A percentile compares a stretch with the other conserved stretches of the same genome.
Evolutionary conservation across 768 basidiomycete species (phyloP).

Genomic region (Tulasnella sp.): DNA sequence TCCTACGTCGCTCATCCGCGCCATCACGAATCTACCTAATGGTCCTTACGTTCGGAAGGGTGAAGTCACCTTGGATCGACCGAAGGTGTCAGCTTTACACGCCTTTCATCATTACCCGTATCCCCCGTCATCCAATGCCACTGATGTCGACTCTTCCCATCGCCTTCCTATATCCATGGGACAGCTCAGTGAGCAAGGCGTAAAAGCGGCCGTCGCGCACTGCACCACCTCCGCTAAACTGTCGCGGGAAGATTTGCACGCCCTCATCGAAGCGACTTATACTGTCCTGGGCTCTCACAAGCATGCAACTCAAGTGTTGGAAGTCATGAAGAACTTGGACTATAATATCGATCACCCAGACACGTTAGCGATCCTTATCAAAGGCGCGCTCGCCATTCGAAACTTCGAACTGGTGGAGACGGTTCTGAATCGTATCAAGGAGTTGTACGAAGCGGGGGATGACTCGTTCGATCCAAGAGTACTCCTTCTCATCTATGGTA

Average conservation of each 20-base stretch:
- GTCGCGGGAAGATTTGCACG: not conserved
- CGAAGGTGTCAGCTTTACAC: too few species aligned
- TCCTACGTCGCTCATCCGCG: too few species aligned
- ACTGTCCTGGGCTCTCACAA: not conserved
- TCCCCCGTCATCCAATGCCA: too few species aligned
- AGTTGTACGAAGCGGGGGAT: not conserved
- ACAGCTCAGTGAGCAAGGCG: not conserved
- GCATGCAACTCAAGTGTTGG: not conserved
- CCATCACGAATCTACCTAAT: too few species aligned
- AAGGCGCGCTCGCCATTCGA: not conserved
- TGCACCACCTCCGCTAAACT: not conserved
- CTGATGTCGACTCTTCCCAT: too few species aligned
- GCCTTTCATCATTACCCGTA: too few species aligned
- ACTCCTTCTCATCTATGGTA: slow-evolving; percentile 5
- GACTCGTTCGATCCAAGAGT: not conserved
- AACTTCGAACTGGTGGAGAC: not conserved
- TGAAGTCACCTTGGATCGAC: too few species aligned
- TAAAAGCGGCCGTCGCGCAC: not conserved
- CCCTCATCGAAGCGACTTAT: not conserved
- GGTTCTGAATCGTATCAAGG: not conserved
- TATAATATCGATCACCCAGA: not conserved
- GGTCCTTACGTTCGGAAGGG: too few species aligned
- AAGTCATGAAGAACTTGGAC: not conserved
- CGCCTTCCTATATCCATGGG: too few species aligned
- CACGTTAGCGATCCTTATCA: not conserved